phyloP scores from a whole-genome alignment of 1,284 basidiomycete genomes.

The Heterobasidion annosum region DNA sequence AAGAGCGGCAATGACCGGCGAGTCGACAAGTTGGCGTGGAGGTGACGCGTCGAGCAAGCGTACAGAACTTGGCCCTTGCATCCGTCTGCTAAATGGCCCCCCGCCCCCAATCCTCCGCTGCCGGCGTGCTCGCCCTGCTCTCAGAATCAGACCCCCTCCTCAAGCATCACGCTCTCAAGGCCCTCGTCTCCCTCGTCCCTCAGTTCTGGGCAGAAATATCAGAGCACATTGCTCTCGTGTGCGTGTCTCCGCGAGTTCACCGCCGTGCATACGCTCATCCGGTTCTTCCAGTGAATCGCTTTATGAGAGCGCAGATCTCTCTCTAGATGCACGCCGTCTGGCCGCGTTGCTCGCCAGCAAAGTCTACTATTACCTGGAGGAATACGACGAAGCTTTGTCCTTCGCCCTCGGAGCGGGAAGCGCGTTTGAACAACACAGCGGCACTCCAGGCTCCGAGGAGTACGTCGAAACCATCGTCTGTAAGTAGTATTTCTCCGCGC shows the following conservation, averaged over 20 bases:
- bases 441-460: slow-evolving; percentile 61
- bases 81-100: slow-evolving; percentile 38
- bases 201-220: slow-evolving; percentile 98
- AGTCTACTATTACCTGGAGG: slow-evolving; percentile 92
- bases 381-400: slow-evolving; percentile 87
- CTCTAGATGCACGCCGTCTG: slow-evolving; percentile 62
- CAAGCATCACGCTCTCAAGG: slow-evolving; percentile 83
- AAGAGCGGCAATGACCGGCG: neutral
- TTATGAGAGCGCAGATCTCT: slow-evolving; percentile 75
- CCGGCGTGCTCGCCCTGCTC: slow-evolving; percentile 84
- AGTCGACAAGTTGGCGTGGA: slow-evolving; percentile 4
- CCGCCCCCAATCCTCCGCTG: slow-evolving; percentile 70
- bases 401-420: slow-evolving; percentile 87
- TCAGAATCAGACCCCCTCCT: slow-evolving; percentile 81
- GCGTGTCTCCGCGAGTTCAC: slow-evolving; percentile 23
- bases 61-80: neutral
- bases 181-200: slow-evolving; percentile 76
- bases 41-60: slow-evolving; percentile 17
- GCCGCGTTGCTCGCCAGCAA: slow-evolving; percentile 91
- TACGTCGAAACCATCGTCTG: slow-evolving; percentile 92
- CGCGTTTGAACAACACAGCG: slow-evolving; percentile 74
- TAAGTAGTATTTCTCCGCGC: slow-evolving; percentile 31
- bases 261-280: slow-evolving; percentile 9
- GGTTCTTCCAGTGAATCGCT: slow-evolving; percentile 65
- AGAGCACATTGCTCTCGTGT: slow-evolving; percentile 87